These are phyloP conservation scores for Hymenoscyphus albidus DNA, from an alignment of 2,329 filamentous ascomycete species.

Conservation along the genomic window DNA sequence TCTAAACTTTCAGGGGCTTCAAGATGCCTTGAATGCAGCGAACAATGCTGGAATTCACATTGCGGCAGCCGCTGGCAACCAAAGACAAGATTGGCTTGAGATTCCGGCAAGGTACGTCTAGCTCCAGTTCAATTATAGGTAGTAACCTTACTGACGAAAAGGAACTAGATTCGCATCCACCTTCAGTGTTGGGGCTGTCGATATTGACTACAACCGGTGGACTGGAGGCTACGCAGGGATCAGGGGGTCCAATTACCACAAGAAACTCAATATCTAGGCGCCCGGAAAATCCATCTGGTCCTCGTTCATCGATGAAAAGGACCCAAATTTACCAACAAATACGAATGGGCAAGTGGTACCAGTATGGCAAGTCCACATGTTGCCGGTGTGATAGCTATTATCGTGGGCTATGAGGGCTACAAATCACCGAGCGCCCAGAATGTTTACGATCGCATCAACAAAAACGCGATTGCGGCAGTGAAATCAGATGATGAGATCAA, in stretches of 20 bases:
- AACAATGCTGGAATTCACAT: conserved; percentile 3
- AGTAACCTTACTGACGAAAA: not conserved
- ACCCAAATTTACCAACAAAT: not conserved
- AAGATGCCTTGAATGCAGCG: not conserved
- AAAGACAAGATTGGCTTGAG: conserved; percentile 1
- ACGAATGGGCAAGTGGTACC: conserved; percentile 5
- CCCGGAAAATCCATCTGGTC: conserved; percentile 2
- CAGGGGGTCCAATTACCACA: conserved; percentile 3
- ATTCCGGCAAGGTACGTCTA: conserved; percentile 1
- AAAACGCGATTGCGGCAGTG: not conserved
- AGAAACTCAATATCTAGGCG: conserved; percentile 6
- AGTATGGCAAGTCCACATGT: conserved; percentile 6
- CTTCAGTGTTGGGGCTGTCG: conserved; percentile 6
- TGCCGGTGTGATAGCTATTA: conserved; percentile 5
- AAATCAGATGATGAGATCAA: not conserved
- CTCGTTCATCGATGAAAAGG: not conserved
- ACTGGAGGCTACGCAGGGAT: not conserved
- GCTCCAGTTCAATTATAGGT: too few relatives aligned
- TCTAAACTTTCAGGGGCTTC: not conserved
- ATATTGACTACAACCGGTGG: conserved; percentile 7
- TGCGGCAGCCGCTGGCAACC: conserved; percentile 4
- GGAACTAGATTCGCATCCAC: not conserved
- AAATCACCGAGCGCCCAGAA: not conserved
- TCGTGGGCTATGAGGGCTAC: conserved; percentile 7
- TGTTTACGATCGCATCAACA: conserved; percentile 2